Evolutionary conservation across 177 flowering plant species (phyloP).

Genomic region (Vitis hybrid): DNA sequence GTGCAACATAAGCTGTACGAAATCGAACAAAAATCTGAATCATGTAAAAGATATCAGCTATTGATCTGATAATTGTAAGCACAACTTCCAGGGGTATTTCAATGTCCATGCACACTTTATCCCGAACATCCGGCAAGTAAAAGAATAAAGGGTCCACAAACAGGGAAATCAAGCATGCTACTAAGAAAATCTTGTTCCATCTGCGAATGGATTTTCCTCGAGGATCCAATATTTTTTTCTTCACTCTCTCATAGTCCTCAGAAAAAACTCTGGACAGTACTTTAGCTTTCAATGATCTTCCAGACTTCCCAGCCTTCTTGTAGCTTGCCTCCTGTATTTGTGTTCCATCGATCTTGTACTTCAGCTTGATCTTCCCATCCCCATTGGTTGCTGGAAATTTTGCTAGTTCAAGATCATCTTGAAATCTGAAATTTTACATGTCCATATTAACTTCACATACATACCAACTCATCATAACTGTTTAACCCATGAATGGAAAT

Average conservation of each 20-base stretch:
- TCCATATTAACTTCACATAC: background rate
- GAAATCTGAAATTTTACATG: conserved; percentile 43
- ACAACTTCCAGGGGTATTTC: conserved; percentile 49
- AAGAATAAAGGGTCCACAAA: conserved; percentile 92
- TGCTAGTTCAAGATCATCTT: conserved; percentile 47
- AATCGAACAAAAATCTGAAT: conserved; percentile 69
- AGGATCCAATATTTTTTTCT: conserved; percentile 80
- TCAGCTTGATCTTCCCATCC: conserved; percentile 38
- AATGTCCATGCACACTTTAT: conserved; percentile 59
- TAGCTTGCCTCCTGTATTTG: conserved; percentile 29
- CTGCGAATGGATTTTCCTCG: conserved; percentile 57
- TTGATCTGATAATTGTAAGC: conserved; percentile 60
- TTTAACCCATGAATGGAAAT: background rate
- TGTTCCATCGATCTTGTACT: conserved; percentile 51
- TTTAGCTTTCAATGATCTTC: conserved; percentile 63
- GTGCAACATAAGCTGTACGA: conserved; percentile 87
- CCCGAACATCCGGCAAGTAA: conserved; percentile 54
- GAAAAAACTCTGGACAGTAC: conserved; percentile 92
- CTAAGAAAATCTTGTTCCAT: conserved; percentile 86
- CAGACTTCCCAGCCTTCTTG: conserved; percentile 26
- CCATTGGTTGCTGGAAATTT: conserved; percentile 29
- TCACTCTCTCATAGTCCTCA: conserved; percentile 80
- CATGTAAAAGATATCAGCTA: conserved; percentile 71
- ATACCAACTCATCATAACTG: background rate
- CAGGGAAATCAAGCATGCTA: conserved; percentile 77